These are phyloP conservation scores for Neurospora crassa DNA, from an alignment of 2,329 filamentous ascomycete genomes.

Conservation along the genomic window DNA sequence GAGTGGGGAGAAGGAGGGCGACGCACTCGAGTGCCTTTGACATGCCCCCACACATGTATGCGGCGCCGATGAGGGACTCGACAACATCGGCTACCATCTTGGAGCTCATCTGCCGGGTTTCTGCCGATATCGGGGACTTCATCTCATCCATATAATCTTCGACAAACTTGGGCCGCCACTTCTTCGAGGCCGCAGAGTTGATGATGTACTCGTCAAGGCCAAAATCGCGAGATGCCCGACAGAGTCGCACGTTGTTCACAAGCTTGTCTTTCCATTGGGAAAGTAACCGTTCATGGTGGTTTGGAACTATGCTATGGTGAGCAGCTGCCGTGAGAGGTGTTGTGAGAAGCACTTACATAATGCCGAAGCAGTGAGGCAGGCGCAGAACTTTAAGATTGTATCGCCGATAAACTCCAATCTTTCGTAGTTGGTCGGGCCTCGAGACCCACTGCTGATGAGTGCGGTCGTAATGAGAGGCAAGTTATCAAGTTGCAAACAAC, in stretches of 20 bases:
- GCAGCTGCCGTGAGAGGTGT: neutral
- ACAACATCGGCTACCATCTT: conserved; percentile 84
- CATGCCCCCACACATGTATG: conserved; percentile 60
- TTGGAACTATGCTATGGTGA: conserved; percentile 23
- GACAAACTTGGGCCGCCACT: conserved; percentile 62
- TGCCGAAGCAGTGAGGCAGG: conserved; percentile 54
- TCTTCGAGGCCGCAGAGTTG: conserved; percentile 33
- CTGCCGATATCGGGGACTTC: conserved; percentile 7
- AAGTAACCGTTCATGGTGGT: conserved; percentile 70
- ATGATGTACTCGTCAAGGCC: conserved; percentile 68
- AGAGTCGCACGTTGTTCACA: conserved; percentile 68
- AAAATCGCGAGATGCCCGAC: conserved; percentile 48
- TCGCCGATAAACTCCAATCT: conserved; percentile 83
- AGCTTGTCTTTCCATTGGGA: conserved; percentile 57
- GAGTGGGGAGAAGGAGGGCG: conserved; percentile 48
- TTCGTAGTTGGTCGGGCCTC: conserved; percentile 62
- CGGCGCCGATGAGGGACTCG: conserved; percentile 73
- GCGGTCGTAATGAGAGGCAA: conserved; percentile 53
- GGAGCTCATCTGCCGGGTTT: conserved; percentile 45
- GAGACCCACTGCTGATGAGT: conserved; percentile 55
- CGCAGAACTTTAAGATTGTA: conserved; percentile 65
- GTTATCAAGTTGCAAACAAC: conserved; percentile 42
- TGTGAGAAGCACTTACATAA: conserved; percentile 30
- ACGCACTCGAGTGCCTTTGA: conserved; percentile 55
- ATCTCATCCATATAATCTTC: conserved; percentile 23